These are phyloP conservation scores for Leccinellum albellum DNA, from an alignment of 768 basidiomycete species.

Conservation along the genomic window DNA sequence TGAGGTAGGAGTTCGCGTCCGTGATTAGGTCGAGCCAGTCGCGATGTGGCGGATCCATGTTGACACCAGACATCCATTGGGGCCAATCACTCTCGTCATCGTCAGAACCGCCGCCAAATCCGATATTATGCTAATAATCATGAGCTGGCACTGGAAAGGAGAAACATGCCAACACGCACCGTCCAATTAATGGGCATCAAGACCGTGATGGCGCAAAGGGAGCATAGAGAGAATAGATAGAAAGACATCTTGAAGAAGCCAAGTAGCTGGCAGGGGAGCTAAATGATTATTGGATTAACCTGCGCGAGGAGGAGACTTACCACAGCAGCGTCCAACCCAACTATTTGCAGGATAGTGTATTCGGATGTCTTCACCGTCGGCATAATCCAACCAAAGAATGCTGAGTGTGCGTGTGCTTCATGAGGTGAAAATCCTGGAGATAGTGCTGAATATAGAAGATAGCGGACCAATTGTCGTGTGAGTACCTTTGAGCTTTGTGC, in stretches of 20 bases:
- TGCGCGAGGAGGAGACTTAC: conserved; percentile 49
- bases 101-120: conserved; percentile 50
- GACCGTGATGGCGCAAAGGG: conserved; percentile 74
- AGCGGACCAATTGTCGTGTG: neutral
- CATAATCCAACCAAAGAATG: conserved; percentile 95
- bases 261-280: conserved; percentile 56
- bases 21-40: conserved; percentile 88
- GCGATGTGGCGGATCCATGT: conserved; percentile 32
- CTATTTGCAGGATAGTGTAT: conserved; percentile 91
- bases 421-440: conserved; percentile 83
- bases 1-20: conserved; percentile 86
- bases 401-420: conserved; percentile 81
- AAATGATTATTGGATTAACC: neutral
- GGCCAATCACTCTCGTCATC: conserved; percentile 49
- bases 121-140: conserved; percentile 60
- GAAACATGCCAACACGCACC: conserved; percentile 42
- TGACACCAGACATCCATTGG: conserved; percentile 21
- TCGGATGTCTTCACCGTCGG: conserved; percentile 90
- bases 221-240: conserved; percentile 83
- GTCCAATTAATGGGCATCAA: conserved; percentile 95
- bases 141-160: conserved; percentile 2
- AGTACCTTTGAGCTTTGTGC: conserved; percentile 90
- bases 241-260: conserved; percentile 96
- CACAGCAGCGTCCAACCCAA: conserved; percentile 95
- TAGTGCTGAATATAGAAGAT: conserved; percentile 1